Base-by-base conservation (phyloP, 208 protist species). In the Trypanosoma mega region DNA sequence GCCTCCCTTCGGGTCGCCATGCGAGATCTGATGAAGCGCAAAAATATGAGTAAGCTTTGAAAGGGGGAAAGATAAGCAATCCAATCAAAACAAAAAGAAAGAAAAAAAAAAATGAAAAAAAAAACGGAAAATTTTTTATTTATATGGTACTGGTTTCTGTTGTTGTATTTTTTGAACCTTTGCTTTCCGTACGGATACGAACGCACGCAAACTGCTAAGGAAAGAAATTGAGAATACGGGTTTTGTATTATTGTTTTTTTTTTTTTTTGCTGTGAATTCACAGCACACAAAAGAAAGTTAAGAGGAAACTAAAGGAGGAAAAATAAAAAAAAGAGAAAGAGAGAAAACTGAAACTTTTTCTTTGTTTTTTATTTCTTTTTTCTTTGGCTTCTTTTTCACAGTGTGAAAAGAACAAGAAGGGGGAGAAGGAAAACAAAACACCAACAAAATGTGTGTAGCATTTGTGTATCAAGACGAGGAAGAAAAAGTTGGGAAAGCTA, bases 1-100 rank as follows among this genome's bases (percentile, higher is more conserved):
- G 55, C 69, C 27, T 26, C 20, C 0, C 30, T 89, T 24, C 68
- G 53, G 2, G 63, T 66, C 24, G 31, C 31, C 11, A 49, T 90
- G 33, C 66, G 82, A 50, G 37, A 47, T 27, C 52, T 72, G 18
- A 53, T 76, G 4, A 56, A 60, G 2, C 31, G 52, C 6, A 68
- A 70, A 51, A 5, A 11, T 2, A 45, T 60, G n/a, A 54, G 58
- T 21, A 62, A 71, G 53, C 30, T 59, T 2, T 56, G 21, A 44
- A 5, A 27, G 14, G 1, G 4, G 29, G 18, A 4, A 34, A 31
- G 29, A 52, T 18, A 52, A 8, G 6, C 9, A 36, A 51, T 41
- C 34, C 44, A 0, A 74, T 51, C 37, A 57, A 74, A 37, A 58
- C 68, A 20, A 73, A 41, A 37, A 9, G 5, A 43, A 56, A 21